Evolutionary conservation across 208 protist species (phyloP).

Genomic region (Vickermania ingenoplastis): DNA sequence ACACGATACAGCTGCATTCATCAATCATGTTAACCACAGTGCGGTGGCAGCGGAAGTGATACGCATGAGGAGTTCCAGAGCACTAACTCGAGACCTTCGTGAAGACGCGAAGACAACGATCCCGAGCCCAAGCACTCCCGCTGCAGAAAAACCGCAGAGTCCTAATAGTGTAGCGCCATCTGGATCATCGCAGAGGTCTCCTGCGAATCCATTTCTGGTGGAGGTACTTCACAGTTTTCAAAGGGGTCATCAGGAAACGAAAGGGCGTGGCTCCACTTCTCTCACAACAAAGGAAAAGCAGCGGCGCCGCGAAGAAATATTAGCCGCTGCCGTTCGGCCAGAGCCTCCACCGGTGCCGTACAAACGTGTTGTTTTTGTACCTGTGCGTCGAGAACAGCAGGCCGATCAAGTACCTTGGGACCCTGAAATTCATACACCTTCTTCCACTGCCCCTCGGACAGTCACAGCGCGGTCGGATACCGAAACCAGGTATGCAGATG

Average conservation of each 20-base stretch:
- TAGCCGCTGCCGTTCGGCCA: neutral
- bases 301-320: neutral
- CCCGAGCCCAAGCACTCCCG: neutral
- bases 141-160: neutral
- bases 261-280: neutral
- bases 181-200: neutral
- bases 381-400: neutral
- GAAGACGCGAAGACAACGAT: neutral
- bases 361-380: neutral
- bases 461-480: no score
- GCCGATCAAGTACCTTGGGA: no score
- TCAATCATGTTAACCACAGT: neutral
- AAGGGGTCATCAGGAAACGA: neutral
- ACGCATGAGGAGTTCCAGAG: no score
- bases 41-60: neutral
- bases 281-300: neutral
- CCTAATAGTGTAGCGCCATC: neutral
- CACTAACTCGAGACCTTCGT: neutral
- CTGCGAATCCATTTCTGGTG: neutral
- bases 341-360: neutral
- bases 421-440: no score
- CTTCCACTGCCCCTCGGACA: no score
- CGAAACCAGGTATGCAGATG: no score
- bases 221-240: neutral
- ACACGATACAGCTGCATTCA: conserved; percentile 8